Percentiles rank a stretch among this genome's conserved stretches.
Evolutionary conservation across 1,284 basidiomycete genomes (phyloP).

Genomic region (Ustilago loliicola): DNA sequence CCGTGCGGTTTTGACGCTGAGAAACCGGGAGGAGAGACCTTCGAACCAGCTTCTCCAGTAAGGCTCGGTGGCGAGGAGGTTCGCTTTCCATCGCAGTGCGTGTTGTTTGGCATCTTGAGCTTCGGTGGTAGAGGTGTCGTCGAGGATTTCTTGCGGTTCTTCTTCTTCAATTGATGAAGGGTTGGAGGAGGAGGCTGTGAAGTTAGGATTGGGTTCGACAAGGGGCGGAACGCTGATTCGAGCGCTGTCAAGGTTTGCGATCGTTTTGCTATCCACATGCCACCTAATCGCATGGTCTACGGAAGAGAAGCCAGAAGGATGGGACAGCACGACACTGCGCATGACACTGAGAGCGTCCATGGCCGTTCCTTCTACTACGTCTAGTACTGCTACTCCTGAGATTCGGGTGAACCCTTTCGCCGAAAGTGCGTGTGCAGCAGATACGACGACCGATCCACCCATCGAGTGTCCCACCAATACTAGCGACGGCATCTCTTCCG

Average conservation of each 20-base stretch:
- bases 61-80: constrained; percentile 84
- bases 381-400: constrained; percentile 87
- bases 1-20: constrained; percentile 82
- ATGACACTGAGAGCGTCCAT: constrained; percentile 91
- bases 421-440: constrained; percentile 53
- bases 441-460: constrained; percentile 67
- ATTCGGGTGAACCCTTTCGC: constrained; percentile 70
- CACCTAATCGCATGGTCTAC: constrained; percentile 89
- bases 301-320: constrained; percentile 86
- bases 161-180: constrained; percentile 1
- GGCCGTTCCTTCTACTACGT: constrained; percentile 98
- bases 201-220: constrained; percentile 45
- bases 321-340: constrained; percentile 85
- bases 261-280: constrained; percentile 78
- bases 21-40: constrained; percentile 83
- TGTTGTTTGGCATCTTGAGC: background rate
- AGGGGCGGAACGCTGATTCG: constrained; percentile 66
- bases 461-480: constrained; percentile 71
- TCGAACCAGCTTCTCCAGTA: constrained; percentile 96
- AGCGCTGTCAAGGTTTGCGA: constrained; percentile 65
- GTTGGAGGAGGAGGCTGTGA: background rate
- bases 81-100: constrained; percentile 80
- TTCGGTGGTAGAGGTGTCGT: background rate
- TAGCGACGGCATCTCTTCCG: constrained; percentile 52
- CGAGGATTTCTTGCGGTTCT: constrained; percentile 31